These are phyloP conservation scores for Narthecium ossifragum DNA, from an alignment of 106 monocot species.

Conservation along the genomic window DNA sequence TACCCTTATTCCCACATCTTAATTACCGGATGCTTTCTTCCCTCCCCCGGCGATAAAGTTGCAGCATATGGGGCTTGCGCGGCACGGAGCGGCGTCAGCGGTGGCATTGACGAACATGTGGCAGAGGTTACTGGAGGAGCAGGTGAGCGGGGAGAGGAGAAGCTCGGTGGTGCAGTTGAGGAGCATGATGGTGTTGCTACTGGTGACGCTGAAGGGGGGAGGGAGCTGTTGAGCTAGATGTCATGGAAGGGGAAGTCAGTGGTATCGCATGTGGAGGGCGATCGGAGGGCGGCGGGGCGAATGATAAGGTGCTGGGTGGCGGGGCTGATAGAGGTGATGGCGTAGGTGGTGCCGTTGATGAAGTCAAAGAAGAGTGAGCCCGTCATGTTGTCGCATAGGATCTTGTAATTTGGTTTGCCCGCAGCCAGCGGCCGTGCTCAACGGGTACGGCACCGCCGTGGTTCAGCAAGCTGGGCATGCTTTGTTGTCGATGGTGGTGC, in stretches of 20 bases:
- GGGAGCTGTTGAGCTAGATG: constrained; percentile 40
- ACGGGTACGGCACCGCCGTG: constrained; percentile 58
- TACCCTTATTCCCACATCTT: too few species aligned
- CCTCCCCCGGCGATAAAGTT: constrained; percentile 65
- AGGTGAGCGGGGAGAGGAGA: constrained; percentile 76
- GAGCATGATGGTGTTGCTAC: constrained; percentile 71
- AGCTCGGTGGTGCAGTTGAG: constrained; percentile 58
- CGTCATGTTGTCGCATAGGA: constrained; percentile 38
- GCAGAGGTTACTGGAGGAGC: constrained; percentile 55
- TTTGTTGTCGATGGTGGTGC: neutral
- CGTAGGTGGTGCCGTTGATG: constrained; percentile 39
- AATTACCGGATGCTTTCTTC: too few species aligned
- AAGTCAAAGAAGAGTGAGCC: constrained; percentile 51
- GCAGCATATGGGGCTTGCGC: constrained; percentile 36
- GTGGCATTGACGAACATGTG: constrained; percentile 39
- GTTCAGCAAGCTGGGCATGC: constrained; percentile 63
- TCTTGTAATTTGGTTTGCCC: constrained; percentile 47
- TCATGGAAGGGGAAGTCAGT: constrained; percentile 38
- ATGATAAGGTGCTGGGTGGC: constrained; percentile 43
- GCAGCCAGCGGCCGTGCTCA: constrained; percentile 55
- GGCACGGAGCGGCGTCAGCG: constrained; percentile 30
- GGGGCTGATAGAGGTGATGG: constrained; percentile 57
- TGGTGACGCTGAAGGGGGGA: constrained; percentile 83
- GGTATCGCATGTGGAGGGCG: constrained; percentile 38
- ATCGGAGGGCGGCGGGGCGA: constrained; percentile 39